Conservation (phyloP, 2,329 filamentous ascomycete species). For the Colletotrichum costaricense region DNA sequence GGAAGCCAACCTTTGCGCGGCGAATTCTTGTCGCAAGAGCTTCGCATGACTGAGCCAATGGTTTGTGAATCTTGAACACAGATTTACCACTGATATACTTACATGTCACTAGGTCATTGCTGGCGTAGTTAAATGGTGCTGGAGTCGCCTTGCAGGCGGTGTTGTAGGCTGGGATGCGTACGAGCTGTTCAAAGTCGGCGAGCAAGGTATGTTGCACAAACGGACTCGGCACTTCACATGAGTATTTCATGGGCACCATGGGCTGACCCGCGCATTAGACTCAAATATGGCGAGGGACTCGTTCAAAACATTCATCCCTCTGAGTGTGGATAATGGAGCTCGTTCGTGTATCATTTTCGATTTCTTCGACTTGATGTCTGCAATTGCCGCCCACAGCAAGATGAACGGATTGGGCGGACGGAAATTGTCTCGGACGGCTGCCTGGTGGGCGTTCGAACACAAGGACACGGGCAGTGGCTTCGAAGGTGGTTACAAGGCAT, state of each 20-base stretch:
- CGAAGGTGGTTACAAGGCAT: constrained; percentile 91
- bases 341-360: constrained; percentile 92
- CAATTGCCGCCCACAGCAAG: constrained; percentile 93
- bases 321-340: constrained; percentile 89
- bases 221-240: not conserved
- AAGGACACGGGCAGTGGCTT: constrained; percentile 89
- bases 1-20: constrained; percentile 73
- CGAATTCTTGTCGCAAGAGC: constrained; percentile 81
- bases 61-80: constrained; percentile 61
- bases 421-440: constrained; percentile 93
- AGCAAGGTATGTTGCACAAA: constrained; percentile 74
- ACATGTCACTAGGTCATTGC: constrained; percentile 77
- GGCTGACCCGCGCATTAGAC: constrained; percentile 65
- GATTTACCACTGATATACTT: constrained; percentile 25
- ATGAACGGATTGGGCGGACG: constrained; percentile 91
- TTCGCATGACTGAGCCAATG: constrained; percentile 94
- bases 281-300: constrained; percentile 92
- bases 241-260: not conserved
- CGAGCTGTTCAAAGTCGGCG: constrained; percentile 93
- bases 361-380: constrained; percentile 93
- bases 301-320: constrained; percentile 95
- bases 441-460: constrained; percentile 99
- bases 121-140: constrained; percentile 98
- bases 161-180: constrained; percentile 98
- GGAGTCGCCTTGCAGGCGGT: constrained; percentile 90